Percentiles rank a stretch among this genome's conserved stretches.
These are phyloP conservation scores for Miscanthus sacchariflorus DNA, from an alignment of 202 grass and related monocot genomes.

Conservation along the genomic window DNA sequence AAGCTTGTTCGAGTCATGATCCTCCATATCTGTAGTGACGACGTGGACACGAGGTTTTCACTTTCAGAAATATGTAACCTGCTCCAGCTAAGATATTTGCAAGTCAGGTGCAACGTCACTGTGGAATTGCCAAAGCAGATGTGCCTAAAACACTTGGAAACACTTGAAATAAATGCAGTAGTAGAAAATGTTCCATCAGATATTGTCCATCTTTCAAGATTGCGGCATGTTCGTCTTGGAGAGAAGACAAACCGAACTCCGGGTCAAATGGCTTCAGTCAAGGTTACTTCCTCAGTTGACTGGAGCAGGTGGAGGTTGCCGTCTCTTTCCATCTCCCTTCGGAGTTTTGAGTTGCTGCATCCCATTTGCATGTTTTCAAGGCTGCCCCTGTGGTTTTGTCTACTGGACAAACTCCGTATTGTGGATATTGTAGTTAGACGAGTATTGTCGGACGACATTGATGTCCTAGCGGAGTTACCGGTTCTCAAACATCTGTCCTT, in stretches of 20 bases:
- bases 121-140: neutral
- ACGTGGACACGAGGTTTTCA: neutral
- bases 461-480: too few relatives aligned
- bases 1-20: neutral
- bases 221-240: neutral
- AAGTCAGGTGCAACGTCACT: neutral
- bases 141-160: neutral
- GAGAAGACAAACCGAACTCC: neutral
- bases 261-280: too few relatives aligned
- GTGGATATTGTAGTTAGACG: too few relatives aligned
- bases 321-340: too few relatives aligned
- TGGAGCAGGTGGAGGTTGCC: too few relatives aligned
- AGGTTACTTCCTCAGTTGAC: too few relatives aligned
- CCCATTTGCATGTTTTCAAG: too few relatives aligned
- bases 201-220: neutral
- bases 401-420: too few relatives aligned
- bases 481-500: neutral
- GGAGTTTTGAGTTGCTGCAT: too few relatives aligned
- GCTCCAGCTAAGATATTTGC: neutral
- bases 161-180: neutral
- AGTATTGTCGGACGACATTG: too few relatives aligned
- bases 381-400: too few relatives aligned
- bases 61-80: neutral
- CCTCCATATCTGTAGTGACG: neutral
- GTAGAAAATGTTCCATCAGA: neutral